phyloP scores from a whole-genome alignment of 78 protist genomes.

The Chrysochromulina parva region DNA sequence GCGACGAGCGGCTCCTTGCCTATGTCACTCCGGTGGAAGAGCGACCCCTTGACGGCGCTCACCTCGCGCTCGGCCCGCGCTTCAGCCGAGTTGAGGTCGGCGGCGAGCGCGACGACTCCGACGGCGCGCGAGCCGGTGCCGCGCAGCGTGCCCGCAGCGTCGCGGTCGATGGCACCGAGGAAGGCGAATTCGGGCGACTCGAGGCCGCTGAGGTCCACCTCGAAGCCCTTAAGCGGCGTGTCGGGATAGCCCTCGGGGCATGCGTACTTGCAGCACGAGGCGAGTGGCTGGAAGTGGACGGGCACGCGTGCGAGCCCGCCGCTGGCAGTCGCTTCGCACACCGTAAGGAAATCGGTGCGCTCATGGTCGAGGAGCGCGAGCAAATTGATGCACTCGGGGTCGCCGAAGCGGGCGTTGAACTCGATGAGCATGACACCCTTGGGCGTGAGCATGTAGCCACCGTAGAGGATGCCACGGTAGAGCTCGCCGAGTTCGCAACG shows the following conservation, averaged over 20 bases:
- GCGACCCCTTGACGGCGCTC: neutral
- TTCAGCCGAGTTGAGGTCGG: neutral
- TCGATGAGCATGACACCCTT: neutral
- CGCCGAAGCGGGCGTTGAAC: slow-evolving; percentile 32
- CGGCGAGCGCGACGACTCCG: neutral
- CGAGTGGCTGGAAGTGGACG: neutral
- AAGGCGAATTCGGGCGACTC: neutral
- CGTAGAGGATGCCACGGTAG: slow-evolving; percentile 20
- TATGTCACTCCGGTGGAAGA: slow-evolving; percentile 31
- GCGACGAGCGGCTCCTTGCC: slow-evolving; percentile 14
- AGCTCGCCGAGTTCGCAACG: neutral
- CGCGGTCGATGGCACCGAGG: neutral
- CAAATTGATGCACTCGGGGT: slow-evolving; percentile 1
- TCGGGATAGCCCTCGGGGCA: slow-evolving; percentile 32
- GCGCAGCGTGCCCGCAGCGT: neutral
- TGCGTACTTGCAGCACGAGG: slow-evolving; percentile 27
- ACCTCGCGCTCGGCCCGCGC: neutral
- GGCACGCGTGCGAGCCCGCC: neutral
- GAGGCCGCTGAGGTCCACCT: neutral
- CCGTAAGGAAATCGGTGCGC: neutral
- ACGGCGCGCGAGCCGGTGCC: slow-evolving; percentile 31
- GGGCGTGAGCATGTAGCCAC: slow-evolving; percentile 19
- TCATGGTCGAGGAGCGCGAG: neutral
- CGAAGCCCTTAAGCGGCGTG: neutral
- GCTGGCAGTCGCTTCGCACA: neutral